Evolutionary conservation across 2,329 filamentous ascomycete genomes (phyloP), one percentile per base, ranked within the genome.

Genomic region (Nannizziopsis arthrosporioides): DNA sequence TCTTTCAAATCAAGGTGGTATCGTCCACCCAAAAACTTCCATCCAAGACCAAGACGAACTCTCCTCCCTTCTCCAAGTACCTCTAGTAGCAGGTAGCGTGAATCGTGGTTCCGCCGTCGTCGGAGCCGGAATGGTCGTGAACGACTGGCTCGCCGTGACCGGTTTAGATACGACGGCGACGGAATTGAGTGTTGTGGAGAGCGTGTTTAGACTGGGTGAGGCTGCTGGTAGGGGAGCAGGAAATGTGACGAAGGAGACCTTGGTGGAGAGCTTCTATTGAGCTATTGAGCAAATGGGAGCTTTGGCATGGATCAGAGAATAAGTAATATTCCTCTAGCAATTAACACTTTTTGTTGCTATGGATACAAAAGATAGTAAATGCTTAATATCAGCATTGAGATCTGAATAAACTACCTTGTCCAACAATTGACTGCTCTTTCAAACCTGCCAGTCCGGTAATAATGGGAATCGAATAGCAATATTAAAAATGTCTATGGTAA

Each of bases 1-100:
- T 48, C 76, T 98, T 53, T 90, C 84, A 60, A 98, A 98, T 74
- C 85, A 90, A 69, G 92, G 92, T 56, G 92, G 92, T 10, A 84
- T 98, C 58, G 92, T 98, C 42, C 92, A 98, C 67, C 90, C 92
- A 58, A 95, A 95, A 76, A 96, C 92, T 36, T 84, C 80, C 56
- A 92, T 96, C 63, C 87, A 94, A 70, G 92, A 98, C 68, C 92
- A 98, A 75, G 92, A 98, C 66, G 92, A 98, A 73, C 78, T 98
- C 55, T 89, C 84, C 54, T 89, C 83, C 62, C 72, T 98, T 69
- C 76, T 98, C 54, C 90, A 96, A 71, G 90, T 98, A 34, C 92
- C 92, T 11, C 81, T 98, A 5, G 92, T 98, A 1, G 92, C 92
- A 2, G 92, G 92, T 37, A 86, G 80, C 63, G 84, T 98, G 54